Evolutionary conservation across 345 rosid genomes (phyloP).

Genomic region (Heritiera fomes): DNA sequence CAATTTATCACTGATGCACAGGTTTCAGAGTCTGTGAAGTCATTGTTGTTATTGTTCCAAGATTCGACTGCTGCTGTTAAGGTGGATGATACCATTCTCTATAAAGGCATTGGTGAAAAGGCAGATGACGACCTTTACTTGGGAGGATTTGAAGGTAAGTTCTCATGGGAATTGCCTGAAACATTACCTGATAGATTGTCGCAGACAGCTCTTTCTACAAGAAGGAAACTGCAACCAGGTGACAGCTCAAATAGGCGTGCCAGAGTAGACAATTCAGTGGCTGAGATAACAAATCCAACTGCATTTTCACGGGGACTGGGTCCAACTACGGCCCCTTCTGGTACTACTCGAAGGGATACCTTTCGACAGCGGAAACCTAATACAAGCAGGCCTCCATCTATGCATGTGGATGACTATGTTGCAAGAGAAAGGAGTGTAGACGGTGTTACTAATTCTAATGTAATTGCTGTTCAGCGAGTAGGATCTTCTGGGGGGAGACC

Average conservation of each 20-base stretch:
- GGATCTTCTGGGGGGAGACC: conserved; percentile 97
- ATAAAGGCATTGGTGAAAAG: conserved; percentile 39
- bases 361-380: conserved; percentile 96
- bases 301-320: conserved; percentile 65
- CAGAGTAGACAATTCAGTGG: conserved; percentile 65
- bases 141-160: conserved; percentile 66
- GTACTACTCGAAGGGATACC: conserved; percentile 74
- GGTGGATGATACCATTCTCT: conserved; percentile 44
- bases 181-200: conserved; percentile 79
- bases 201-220: conserved; percentile 56
- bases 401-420: conserved; percentile 99
- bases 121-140: conserved; percentile 55
- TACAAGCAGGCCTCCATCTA: conserved; percentile 97
- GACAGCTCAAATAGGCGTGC: conserved; percentile 72
- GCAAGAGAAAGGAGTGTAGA: conserved; percentile 94
- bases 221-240: conserved; percentile 65
- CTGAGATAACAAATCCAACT: conserved; percentile 59
- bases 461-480: conserved; percentile 70
- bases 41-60: conserved; percentile 62
- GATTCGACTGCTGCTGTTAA: conserved; percentile 44
- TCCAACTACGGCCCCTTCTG: conserved; percentile 61
- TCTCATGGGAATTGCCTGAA: conserved; percentile 98
- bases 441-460: conserved; percentile 69
- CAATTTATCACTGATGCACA: conserved; percentile 34
- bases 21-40: conserved; percentile 51